Base-by-base conservation (phyloP, 2,329 filamentous ascomycete species). In the Magnaporthales sp. region DNA sequence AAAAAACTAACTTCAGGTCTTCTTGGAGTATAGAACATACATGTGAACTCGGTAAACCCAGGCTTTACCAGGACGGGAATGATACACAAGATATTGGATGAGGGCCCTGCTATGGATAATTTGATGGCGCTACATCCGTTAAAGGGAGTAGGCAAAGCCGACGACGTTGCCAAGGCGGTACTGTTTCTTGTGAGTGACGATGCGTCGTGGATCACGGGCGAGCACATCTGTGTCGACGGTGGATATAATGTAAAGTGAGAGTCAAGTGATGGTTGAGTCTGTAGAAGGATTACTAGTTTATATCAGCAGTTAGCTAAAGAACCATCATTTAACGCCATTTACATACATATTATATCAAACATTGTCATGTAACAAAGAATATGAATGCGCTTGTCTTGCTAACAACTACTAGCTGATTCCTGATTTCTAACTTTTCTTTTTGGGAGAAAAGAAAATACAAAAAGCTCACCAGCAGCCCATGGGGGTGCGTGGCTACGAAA, bases 41-140 rank as follows among this genome's bases (percentile, higher is more conserved):
- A 74, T 26, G 74, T 75, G 67, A 76, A 76, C 68, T 71, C 68
- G 54, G 66, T 76, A 6, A 71, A 68, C 66, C 74, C 74, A 3
- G 74, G 74, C 29, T 70, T 68, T 30, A 74, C 72, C 68, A 68
- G 71, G 70, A 74, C 74, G 46, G 71, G 71, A 26, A 66, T 66
- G 65, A 63, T 51, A 38, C 6, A 62, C 2, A 38, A 26, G 3
- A 60, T 60, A 9, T 27, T 60, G 56, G 5, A 4, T 5, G 15
- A 27, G 22, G 22, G 24, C 56, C 3, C 7, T 15, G 15, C 7
- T 11, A 19, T 6, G 22, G 56, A 60, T 24, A 6, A 24, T 24
- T 15, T 60, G 56, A 11, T 24, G 7, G 26, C 10, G 56, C 22
- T 29, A 7, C 56, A 60, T 5, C 56, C 56, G 10, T 8, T 60